Conservation (phyloP, 78 protist genomes). For the Creolimax fragrantissima region DNA sequence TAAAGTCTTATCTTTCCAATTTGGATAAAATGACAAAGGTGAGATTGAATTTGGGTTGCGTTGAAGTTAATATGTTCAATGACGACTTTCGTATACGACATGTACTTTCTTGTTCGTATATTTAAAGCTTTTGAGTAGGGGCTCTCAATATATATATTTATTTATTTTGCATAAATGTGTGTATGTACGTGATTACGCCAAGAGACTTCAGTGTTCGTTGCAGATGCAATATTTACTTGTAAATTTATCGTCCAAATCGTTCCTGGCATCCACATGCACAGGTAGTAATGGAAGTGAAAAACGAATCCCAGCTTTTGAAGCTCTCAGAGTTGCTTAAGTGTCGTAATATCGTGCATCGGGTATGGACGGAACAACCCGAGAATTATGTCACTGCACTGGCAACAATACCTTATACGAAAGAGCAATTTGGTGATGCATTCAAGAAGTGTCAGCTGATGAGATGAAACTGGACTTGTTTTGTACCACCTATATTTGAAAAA, state of each 20-base stretch:
- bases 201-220: not conserved
- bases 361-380: not conserved
- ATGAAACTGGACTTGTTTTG: too few relatives aligned
- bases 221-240: not conserved
- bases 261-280: too few relatives aligned
- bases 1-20: not conserved
- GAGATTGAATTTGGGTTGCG: not conserved
- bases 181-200: not conserved
- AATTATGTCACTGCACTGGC: not conserved
- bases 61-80: not conserved
- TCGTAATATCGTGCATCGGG: not conserved
- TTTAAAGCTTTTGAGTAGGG: not conserved
- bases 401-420: not conserved
- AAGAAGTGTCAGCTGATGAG: not conserved
- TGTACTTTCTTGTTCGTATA: not conserved
- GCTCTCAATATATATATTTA: not conserved
- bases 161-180: not conserved
- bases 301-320: not conserved
- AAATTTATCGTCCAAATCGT: too few relatives aligned
- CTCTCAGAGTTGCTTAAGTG: not conserved
- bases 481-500: too few relatives aligned
- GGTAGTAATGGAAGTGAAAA: not conserved
- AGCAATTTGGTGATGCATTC: not conserved
- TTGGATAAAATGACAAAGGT: not conserved
- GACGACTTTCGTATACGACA: not conserved